Evolutionary conservation across 768 basidiomycete genomes (phyloP).

Genomic region (Lyophyllum decastes): DNA sequence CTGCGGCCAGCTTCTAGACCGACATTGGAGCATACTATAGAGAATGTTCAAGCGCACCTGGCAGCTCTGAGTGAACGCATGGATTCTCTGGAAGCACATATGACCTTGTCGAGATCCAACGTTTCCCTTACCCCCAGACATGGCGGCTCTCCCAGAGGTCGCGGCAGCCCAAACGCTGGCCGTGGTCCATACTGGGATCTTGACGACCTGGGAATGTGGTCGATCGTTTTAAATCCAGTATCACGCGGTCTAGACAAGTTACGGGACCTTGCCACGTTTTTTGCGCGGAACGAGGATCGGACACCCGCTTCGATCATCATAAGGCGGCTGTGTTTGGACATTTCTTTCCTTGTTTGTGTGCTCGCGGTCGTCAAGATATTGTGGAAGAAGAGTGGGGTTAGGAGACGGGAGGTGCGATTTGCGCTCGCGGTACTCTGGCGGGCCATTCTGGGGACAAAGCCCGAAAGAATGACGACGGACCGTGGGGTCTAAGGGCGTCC

Average conservation of each 20-base stretch:
- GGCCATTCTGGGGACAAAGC: constrained; percentile 62
- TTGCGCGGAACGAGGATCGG: constrained; percentile 57
- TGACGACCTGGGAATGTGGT: constrained; percentile 87
- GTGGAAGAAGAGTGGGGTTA: constrained; percentile 71
- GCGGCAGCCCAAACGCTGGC: constrained; percentile 43
- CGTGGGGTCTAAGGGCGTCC: constrained; percentile 40
- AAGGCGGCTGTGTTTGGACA: constrained; percentile 74
- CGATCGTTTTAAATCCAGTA: constrained; percentile 66
- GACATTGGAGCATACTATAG: constrained; percentile 73
- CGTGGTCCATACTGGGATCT: constrained; percentile 59
- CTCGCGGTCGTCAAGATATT: constrained; percentile 55
- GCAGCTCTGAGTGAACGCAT: constrained; percentile 82
- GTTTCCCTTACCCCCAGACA: constrained; percentile 39
- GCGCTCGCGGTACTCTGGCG: constrained; percentile 72
- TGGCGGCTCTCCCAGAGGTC: constrained; percentile 39
- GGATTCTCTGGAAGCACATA: constrained; percentile 62
- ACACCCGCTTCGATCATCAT: constrained; percentile 70
- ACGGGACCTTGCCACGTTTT: constrained; percentile 54
- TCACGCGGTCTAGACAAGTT: constrained; percentile 50
- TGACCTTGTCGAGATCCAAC: constrained; percentile 39
- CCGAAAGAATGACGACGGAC: constrained; percentile 47
- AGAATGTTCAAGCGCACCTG: constrained; percentile 78
- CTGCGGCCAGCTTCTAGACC: constrained; percentile 48
- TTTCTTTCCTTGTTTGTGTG: constrained; percentile 71
- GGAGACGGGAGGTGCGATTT: constrained; percentile 65